These are phyloP conservation scores for Beauveria medogensis DNA, from an alignment of 2,329 filamentous ascomycete species.

Conservation along the genomic window DNA sequence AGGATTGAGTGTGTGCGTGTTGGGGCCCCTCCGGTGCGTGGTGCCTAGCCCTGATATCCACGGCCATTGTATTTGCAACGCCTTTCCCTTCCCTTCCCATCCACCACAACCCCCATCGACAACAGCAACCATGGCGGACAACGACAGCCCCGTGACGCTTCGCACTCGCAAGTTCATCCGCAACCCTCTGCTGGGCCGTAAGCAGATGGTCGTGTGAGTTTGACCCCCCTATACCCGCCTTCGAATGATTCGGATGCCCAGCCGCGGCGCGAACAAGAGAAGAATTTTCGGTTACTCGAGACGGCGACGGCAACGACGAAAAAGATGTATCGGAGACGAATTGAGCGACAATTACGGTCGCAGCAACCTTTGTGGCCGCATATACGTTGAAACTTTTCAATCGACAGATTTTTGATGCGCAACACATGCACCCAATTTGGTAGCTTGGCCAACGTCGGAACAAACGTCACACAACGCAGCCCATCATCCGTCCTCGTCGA, in stretches of 20 bases:
- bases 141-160: conserved; percentile 69
- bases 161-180: conserved; percentile 99
- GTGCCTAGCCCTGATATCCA: conserved; percentile 12
- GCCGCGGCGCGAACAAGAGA: conserved; percentile 2
- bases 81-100: conserved; percentile 14
- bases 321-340: neutral
- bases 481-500: neutral
- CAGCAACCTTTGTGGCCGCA: neutral
- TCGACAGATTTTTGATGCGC: neutral
- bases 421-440: neutral
- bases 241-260: neutral
- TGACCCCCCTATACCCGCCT: conserved; percentile 12
- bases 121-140: conserved; percentile 77
- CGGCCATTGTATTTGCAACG: conserved; percentile 6
- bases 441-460: neutral
- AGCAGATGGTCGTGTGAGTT: conserved; percentile 99
- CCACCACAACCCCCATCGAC: conserved; percentile 20
- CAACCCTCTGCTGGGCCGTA: conserved; percentile 96
- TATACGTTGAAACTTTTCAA: neutral
- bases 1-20: neutral
- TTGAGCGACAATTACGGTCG: neutral
- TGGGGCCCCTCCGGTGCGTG: conserved; percentile 14
- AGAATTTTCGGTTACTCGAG: conserved; percentile 6
- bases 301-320: neutral
- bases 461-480: neutral